Conservation (phyloP, 2,329 filamentous ascomycete species). For the Nemania abortiva region DNA sequence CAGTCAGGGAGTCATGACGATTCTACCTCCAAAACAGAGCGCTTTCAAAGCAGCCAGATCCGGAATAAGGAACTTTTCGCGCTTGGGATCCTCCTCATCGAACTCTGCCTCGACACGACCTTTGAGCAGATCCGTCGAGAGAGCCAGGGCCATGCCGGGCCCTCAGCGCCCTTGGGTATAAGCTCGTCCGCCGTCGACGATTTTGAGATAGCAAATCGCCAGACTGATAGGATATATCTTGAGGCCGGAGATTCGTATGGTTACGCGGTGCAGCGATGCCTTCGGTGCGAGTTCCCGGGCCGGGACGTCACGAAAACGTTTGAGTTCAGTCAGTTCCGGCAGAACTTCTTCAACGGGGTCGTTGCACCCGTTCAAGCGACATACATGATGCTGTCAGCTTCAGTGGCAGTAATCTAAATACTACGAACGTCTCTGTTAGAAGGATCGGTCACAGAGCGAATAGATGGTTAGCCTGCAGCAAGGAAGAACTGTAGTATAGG, state of each 20-base stretch:
- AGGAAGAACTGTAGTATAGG: too few relatives aligned
- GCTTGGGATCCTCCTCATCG: slow-evolving; percentile 4
- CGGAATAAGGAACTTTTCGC: slow-evolving; percentile 9
- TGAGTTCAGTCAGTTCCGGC: not conserved
- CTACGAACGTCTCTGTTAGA: not conserved
- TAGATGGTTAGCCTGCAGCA: too few relatives aligned
- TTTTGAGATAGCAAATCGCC: slow-evolving; percentile 6
- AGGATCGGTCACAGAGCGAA: too few relatives aligned
- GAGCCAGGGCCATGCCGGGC: not conserved
- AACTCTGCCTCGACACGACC: not conserved
- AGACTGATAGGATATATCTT: not conserved
- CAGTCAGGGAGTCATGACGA: not conserved
- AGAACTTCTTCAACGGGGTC: not conserved
- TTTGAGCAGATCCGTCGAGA: not conserved
- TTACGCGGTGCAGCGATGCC: slow-evolving; percentile 6
- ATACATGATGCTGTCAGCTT: slow-evolving; percentile 3
- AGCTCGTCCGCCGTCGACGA: not conserved
- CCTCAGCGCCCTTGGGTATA: not conserved
- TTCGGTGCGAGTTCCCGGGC: slow-evolving; percentile 1
- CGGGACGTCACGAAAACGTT: slow-evolving; percentile 6
- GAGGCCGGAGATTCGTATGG: slow-evolving; percentile 1
- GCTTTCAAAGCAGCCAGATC: not conserved
- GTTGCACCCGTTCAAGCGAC: slow-evolving; percentile 1
- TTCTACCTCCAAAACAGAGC: not conserved
- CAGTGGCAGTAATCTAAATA: not conserved